Evolutionary conservation across 108 stramenopile species (phyloP), one percentile per base, ranked within the genome.

Genomic region (Epithemia pelagica): DNA sequence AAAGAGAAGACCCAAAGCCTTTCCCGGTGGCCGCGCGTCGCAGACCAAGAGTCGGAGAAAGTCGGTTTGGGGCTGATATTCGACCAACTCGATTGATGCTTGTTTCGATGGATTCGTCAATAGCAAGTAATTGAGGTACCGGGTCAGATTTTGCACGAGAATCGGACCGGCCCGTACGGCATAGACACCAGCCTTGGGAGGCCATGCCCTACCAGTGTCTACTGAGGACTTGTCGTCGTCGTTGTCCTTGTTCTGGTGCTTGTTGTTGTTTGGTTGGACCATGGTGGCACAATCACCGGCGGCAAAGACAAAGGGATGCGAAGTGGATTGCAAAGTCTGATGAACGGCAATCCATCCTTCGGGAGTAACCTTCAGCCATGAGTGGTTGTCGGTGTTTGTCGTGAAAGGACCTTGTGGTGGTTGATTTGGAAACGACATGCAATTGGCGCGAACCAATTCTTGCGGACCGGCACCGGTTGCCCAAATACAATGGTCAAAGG

Each of bases 111-210:
- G n/a, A 3, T 1, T 30, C 19, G 28, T n/a, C n/a, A n/a, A n/a
- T n/a, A n/a, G n/a, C n/a, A n/a, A n/a, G 54, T 29, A 3, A 31
- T 64, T 54, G 62, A 94, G 65, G 26, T 65, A 77, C 22, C 59
- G 61, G 24, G 80, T 68, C 28, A 95, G 65, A 58, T 95, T 95
- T 55, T 82, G 75, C 37, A 85, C 82, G 57, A 95, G 69, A 52
- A 90, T 67, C 20, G 93, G 93, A 23, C 93, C 93, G 0, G 90
- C 77, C 26, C 93, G 70, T 10, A 95, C 93, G 1, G 93, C 93
- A 85, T 85, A 95, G 1, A 95, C 93, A 2, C 93, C 93, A 0
- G 93, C 93, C 70, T 91, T 94, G 30, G 89, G 88, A 19, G 82
- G 78, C 19, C 67, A 30, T 52, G 52, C 20, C 18, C 15, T 19